These are phyloP conservation scores for Berberis vulgaris DNA, from an alignment of 164 flowering plant species.

Conservation along the genomic window DNA sequence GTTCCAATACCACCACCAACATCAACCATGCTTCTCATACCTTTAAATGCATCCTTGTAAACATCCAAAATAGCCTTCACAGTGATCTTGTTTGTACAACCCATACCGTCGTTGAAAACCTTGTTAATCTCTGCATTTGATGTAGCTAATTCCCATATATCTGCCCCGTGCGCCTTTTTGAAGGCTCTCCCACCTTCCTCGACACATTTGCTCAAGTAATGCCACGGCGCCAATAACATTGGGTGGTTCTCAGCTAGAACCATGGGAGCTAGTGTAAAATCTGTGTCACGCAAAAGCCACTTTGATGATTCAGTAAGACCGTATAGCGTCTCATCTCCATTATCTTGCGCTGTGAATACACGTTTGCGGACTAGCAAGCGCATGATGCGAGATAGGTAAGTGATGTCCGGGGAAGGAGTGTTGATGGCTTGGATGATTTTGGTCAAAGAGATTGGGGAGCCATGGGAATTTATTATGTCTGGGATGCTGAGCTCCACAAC, in stretches of 20 bases:
- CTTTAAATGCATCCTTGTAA: slow-evolving; percentile 31
- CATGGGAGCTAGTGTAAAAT: slow-evolving; percentile 22
- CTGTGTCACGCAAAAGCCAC: slow-evolving; percentile 22
- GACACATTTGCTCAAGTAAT: slow-evolving; percentile 23
- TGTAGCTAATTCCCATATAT: slow-evolving; percentile 27
- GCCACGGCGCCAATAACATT: slow-evolving; percentile 18
- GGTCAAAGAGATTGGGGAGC: slow-evolving; percentile 23
- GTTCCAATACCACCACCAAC: slow-evolving; percentile 48
- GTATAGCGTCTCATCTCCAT: slow-evolving; percentile 21
- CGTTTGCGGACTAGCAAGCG: slow-evolving; percentile 28
- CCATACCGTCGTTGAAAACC: slow-evolving; percentile 28
- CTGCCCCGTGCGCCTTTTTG: slow-evolving; percentile 28
- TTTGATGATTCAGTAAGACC: slow-evolving; percentile 23
- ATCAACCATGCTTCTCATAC: slow-evolving; percentile 30
- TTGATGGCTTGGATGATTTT: slow-evolving; percentile 17
- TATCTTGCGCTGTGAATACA: slow-evolving; percentile 19
- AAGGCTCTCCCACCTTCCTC: slow-evolving; percentile 32
- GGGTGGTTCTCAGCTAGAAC: slow-evolving; percentile 24
- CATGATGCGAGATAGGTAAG: slow-evolving; percentile 38
- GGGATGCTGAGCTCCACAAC: slow-evolving; percentile 41
- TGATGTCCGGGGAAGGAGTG: slow-evolving; percentile 11
- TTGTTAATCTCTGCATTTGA: slow-evolving; percentile 23
- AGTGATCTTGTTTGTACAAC: slow-evolving; percentile 19
- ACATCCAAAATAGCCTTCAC: slow-evolving; percentile 14
- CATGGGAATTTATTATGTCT: slow-evolving; percentile 34